Conservation (phyloP, 2,329 filamentous ascomycete species). For the Stagonosporopsis cucurbitacearum region DNA sequence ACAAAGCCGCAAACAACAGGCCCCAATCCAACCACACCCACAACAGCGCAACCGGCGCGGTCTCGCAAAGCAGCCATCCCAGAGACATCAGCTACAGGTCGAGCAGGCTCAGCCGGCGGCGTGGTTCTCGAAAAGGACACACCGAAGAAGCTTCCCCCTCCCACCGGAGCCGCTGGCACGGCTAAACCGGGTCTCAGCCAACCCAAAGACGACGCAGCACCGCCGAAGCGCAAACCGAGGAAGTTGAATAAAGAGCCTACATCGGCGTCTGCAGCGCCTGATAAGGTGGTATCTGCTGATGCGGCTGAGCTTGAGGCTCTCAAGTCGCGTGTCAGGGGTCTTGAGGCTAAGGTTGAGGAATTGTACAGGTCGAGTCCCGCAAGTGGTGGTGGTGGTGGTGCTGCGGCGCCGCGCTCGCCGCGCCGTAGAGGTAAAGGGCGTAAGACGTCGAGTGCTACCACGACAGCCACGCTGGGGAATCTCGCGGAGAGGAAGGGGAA, state of each 20-base stretch:
- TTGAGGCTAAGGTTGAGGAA: slow-evolving; percentile 48
- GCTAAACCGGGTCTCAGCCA: neutral
- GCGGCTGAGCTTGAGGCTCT: slow-evolving; percentile 44
- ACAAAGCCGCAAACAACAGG: slow-evolving; percentile 36
- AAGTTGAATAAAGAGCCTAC: slow-evolving; percentile 44
- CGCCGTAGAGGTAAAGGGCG: slow-evolving; percentile 42
- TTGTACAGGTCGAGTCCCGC: slow-evolving; percentile 33
- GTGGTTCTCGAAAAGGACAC: slow-evolving; percentile 33
- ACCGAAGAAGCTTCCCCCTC: slow-evolving; percentile 9
- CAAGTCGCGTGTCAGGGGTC: slow-evolving; percentile 43
- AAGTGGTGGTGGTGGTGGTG: neutral
- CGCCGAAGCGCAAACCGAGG: slow-evolving; percentile 36
- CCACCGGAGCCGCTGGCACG: neutral
- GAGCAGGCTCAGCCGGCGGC: slow-evolving; percentile 40
- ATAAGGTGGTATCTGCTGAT: slow-evolving; percentile 2
- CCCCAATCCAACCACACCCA: slow-evolving; percentile 27
- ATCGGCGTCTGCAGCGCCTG: slow-evolving; percentile 10
- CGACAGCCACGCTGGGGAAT: slow-evolving; percentile 28
- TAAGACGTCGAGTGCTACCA: slow-evolving; percentile 32
- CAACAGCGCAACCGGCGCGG: slow-evolving; percentile 28
- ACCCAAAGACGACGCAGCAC: neutral
- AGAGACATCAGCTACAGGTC: slow-evolving; percentile 13
- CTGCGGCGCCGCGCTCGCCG: slow-evolving; percentile 32
- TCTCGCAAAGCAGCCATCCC: slow-evolving; percentile 31
- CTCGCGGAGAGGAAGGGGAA: neutral